Base-by-base conservation (phyloP, 73 alveolate genomes). In the Blepharisma stoltei region DNA sequence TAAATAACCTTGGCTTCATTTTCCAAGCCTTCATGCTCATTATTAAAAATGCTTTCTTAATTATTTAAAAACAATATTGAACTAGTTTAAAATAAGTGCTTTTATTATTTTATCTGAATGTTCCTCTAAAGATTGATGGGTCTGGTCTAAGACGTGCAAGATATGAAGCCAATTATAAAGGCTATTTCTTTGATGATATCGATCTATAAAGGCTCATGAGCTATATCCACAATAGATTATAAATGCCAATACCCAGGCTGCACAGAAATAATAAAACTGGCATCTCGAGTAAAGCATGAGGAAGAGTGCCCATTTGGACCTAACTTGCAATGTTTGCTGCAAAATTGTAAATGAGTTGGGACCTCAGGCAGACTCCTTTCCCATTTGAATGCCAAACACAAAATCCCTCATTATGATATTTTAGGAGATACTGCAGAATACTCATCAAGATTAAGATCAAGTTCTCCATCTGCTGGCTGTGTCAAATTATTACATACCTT, bases 401-500 rank as follows among this genome's bases (percentile, higher is more conserved):
- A 38, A 7, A 46, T 69, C 32, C 79, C 79, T 37, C 79, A 69
- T 4, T 69, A 69, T 43, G 79, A 69, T 18, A 69, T 69, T 18
- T 44, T 43, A n/a, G 79, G 79, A 4, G 27, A 43, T 43, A 9
- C 55, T 9, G 79, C 79, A 14, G 79, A 69, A 69, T 69, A 44
- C 5, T 69, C 79, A 14, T 69, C 79, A 37, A 18, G 79, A 9
- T 69, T 69, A 69, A 25, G 79, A 4, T 14, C 79, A n/a, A 9
- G 14, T 14, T 44, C 79, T n/a, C 79, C 79, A 18, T 9, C 65
- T 37, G 55, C 79, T 1, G 79, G 79, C 32, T 69, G 79, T 46
- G 79, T 69, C 32, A 69, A 46, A 69, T 53, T 69, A 1, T 6
- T 69, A 80, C 79, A 69, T 69, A 69, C 75, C 11, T 69, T 69